Conservation (phyloP, 768 basidiomycete species). For the Pleurotus tuber-regium region DNA sequence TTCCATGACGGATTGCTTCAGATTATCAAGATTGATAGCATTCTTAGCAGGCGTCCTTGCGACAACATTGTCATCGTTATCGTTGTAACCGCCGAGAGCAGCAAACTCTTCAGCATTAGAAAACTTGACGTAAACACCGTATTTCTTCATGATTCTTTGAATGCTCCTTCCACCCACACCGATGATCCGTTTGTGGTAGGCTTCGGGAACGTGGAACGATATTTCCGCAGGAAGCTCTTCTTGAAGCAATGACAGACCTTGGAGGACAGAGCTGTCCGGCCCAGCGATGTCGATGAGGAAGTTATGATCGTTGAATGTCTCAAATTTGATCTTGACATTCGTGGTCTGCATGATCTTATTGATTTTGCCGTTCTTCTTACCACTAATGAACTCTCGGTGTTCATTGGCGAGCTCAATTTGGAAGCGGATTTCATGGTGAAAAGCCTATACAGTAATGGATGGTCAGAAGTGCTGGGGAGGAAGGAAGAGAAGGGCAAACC, state of each 20-base stretch:
- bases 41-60: slow-evolving; percentile 99
- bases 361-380: slow-evolving; percentile 99
- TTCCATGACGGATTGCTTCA: slow-evolving; percentile 97
- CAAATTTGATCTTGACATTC: slow-evolving; percentile 97
- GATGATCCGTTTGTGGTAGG: slow-evolving; percentile 98
- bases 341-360: slow-evolving; percentile 99
- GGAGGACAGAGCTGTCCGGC: slow-evolving; percentile 78
- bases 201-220: slow-evolving; percentile 97
- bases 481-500: slow-evolving; percentile 39
- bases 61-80: slow-evolving; percentile 98
- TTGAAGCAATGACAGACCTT: slow-evolving; percentile 86
- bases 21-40: slow-evolving; percentile 87
- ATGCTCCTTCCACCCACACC: slow-evolving; percentile 98
- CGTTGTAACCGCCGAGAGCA: slow-evolving; percentile 88
- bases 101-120: slow-evolving; percentile 98
- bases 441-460: slow-evolving; percentile 61
- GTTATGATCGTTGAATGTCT: slow-evolving; percentile 96
- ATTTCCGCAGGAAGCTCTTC: slow-evolving; percentile 99
- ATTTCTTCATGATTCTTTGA: slow-evolving; percentile 99
- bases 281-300: slow-evolving; percentile 92
- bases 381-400: slow-evolving; percentile 97
- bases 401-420: slow-evolving; percentile 98
- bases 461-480: not conserved
- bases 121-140: slow-evolving; percentile 99
- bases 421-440: slow-evolving; percentile 97